Evolutionary conservation across 192 early-diverging fungal genomes (phyloP), one percentile per base, ranked within the genome.

Genomic region (Gonapodya sp.): DNA sequence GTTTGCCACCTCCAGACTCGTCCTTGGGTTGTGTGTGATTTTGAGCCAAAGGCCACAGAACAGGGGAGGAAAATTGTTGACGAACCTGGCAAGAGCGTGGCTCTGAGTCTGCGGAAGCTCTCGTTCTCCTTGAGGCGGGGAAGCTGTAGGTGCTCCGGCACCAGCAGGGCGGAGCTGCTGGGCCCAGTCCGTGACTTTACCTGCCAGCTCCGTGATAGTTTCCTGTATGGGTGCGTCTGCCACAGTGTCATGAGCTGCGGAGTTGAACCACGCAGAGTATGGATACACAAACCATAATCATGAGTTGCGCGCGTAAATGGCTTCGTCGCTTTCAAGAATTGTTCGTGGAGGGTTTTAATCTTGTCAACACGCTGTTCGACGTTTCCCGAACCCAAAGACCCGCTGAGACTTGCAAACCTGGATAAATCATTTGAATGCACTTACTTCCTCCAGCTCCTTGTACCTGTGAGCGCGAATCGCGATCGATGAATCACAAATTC

Each of bases 391-490:
- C n/a, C n/a, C n/a, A n/a, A 37, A 82, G 34, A 0, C 31, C 73
- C 64, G 36, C 35, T 82, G 79, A n/a, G 84, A 82, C 37, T 81
- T 85, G 35, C 82, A 80, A 72, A 34, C 35, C 73, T 33, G 24
- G 2, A 78, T 31, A 30, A 73, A 2, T 1, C 72, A 72, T 77
- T 36, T 1, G 18, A 37, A 30, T 18, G 2, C 46, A 30, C 81
- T 79, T 87, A 94, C 94, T 89, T 89, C 90, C 83, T 98, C 97
- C 73, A 99, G 88, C 78, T 93, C 91, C 79, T 94, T 88, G 86
- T 98, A 99, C 75, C 75, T 77, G 75, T 77, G 8, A 16, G 34
- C 2, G 31, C 34, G 75, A 31, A 77, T 34, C 16, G 8, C 31
- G 75, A 31, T 18, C 30, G 46, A 64, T 64, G 46, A 24, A 64